Evolutionary conservation across 768 basidiomycete species (phyloP).

Genomic region (Coprinellus aureogranulatus): DNA sequence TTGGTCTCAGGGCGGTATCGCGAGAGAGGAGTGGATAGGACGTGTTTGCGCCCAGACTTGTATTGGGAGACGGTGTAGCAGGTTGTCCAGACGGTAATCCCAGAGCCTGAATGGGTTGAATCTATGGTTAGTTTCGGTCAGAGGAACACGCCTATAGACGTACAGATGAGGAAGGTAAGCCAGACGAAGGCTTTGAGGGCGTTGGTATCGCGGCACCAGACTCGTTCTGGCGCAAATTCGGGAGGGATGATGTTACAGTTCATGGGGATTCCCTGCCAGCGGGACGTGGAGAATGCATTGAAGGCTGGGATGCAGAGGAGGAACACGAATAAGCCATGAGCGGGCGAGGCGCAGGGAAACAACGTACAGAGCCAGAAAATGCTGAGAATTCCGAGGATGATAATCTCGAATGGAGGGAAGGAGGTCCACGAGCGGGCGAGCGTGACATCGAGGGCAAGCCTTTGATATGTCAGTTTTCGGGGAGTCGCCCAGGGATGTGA

Average conservation of each 20-base stretch:
- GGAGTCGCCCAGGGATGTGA: background rate
- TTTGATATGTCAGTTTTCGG: slow-evolving; percentile 15
- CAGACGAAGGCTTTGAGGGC: slow-evolving; percentile 58
- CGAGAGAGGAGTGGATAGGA: slow-evolving; percentile 51
- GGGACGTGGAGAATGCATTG: slow-evolving; percentile 59
- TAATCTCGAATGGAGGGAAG: slow-evolving; percentile 48
- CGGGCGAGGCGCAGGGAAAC: background rate
- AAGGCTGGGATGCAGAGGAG: slow-evolving; percentile 33
- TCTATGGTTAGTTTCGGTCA: background rate
- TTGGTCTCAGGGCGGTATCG: slow-evolving; percentile 39
- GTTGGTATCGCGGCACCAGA: slow-evolving; percentile 56
- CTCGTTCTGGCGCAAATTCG: slow-evolving; percentile 42
- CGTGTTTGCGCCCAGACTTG: slow-evolving; percentile 45
- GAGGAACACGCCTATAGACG: slow-evolving; percentile 18
- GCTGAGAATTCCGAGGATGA: slow-evolving; percentile 41
- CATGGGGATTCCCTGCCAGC: slow-evolving; percentile 50
- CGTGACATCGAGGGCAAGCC: slow-evolving; percentile 42
- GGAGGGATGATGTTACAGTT: slow-evolving; percentile 38
- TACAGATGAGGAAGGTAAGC: slow-evolving; percentile 54
- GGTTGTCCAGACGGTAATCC: slow-evolving; percentile 37
- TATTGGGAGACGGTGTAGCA: slow-evolving; percentile 46
- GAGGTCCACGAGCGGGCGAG: slow-evolving; percentile 42
- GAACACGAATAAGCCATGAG: background rate
- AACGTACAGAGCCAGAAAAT: slow-evolving; percentile 56
- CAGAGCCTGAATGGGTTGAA: slow-evolving; percentile 33